Percentiles rank a stretch among this genome's conserved stretches.
Evolutionary conservation across 257 asterid genomes (phyloP).

Genomic region (Solanum boliviense): DNA sequence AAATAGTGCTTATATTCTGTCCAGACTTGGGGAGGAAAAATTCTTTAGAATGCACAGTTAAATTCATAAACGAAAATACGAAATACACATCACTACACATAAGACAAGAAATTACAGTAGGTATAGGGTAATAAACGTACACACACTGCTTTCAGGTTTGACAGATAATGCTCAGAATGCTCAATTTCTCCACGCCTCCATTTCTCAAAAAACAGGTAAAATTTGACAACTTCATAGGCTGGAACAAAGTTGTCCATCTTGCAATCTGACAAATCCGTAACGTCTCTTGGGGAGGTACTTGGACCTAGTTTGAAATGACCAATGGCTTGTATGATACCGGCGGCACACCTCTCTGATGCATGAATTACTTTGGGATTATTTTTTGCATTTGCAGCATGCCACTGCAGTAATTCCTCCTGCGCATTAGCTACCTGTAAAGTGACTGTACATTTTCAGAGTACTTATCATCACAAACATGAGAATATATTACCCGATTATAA

Average conservation of each 20-base stretch:
- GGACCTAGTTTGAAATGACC: slow-evolving; percentile 93
- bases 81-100: background rate
- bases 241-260: slow-evolving; percentile 70
- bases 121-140: slow-evolving; percentile 37
- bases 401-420: slow-evolving; percentile 89
- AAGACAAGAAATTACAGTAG: background rate
- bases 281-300: slow-evolving; percentile 70
- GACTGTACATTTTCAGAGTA: background rate
- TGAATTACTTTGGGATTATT: slow-evolving; percentile 72
- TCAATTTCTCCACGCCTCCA: slow-evolving; percentile 95
- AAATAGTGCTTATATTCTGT: background rate
- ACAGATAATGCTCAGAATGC: slow-evolving; percentile 55
- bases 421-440: slow-evolving; percentile 81
- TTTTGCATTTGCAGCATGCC: slow-evolving; percentile 88
- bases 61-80: background rate
- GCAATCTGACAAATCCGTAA: slow-evolving; percentile 42
- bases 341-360: slow-evolving; percentile 94
- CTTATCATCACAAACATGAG: background rate
- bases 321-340: slow-evolving; percentile 90
- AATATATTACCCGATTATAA: background rate
- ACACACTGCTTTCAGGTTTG: slow-evolving; percentile 56
- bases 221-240: slow-evolving; percentile 74
- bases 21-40: background rate
- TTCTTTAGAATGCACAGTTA: background rate
- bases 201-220: slow-evolving; percentile 63